Evolutionary conservation across 2,329 filamentous ascomycete species (phyloP), one percentile per base, ranked within the genome.

Genomic region (Cryphonectria parasitica): DNA sequence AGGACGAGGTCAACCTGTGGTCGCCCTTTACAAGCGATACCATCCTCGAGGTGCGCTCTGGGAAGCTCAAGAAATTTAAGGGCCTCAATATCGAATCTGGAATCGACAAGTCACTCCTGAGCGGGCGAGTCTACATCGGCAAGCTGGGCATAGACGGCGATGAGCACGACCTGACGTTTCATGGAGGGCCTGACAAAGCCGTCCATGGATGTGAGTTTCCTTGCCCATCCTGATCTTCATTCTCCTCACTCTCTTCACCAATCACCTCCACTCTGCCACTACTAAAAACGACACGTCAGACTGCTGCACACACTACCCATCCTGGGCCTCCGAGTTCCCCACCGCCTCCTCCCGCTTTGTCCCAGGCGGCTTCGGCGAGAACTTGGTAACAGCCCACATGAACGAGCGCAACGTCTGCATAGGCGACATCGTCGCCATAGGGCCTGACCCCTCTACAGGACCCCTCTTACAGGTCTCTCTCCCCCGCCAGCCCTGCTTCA

Each of bases 341-440:
- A 77, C 81, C 0, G 84, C 83, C 0, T 82, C 84, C 1, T 79
- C 83, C 2, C 80, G 82, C 2, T 91, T 91, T 74, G 79, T 81
- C 6, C 83, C 85, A 0, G 89, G 89, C 1, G 88, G 83, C 0
- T 91, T 91, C 73, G 89, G 89, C 8, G 89, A 91, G 79, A 91
- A 91, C 74, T 80, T 91, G 3, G 88, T 90, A 54, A 86, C 83
- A 1, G 78, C 80, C 1, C 80, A 81, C 56, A 86, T 90, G 81
- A 90, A 89, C 74, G 90, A 92, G 79, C 82, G 84, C 49, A 91
- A 89, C 73, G 80, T 91, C 0, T 91, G 89, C 77, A 89, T 92
- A 66, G 89, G 90, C 31, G 90, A 92, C 74, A 80, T 88, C 19
- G 80, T 89, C 25, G 80, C 83, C 0, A 83, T 91, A 10, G 84